phyloP scores from a whole-genome alignment of 2,329 filamentous ascomycete species.

The Aspergillus sp. region DNA sequence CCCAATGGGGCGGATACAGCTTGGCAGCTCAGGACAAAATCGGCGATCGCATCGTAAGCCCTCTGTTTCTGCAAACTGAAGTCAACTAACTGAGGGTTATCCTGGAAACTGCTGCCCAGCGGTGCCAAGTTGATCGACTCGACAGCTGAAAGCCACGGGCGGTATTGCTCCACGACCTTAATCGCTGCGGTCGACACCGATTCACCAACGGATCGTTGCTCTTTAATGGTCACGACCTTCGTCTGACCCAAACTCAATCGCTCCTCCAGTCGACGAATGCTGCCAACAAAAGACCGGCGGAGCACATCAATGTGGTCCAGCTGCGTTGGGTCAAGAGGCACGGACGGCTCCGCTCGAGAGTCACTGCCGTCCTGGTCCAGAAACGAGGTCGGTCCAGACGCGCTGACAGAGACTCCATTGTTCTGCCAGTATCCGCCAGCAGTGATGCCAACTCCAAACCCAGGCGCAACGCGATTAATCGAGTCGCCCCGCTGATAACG shows the following conservation, averaged over 20 bases:
- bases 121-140: conserved; percentile 86
- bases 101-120: conserved; percentile 69
- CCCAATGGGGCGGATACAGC: conserved; percentile 82
- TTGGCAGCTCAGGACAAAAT: conserved; percentile 80
- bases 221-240: conserved; percentile 69
- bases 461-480: conserved; percentile 84
- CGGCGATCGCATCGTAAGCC: conserved; percentile 85
- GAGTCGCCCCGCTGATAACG: conserved; percentile 87
- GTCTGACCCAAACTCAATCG: conserved; percentile 70
- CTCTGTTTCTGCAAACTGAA: conserved; percentile 88
- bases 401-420: conserved; percentile 54
- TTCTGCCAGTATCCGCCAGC: conserved; percentile 80
- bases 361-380: conserved; percentile 84
- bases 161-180: conserved; percentile 79
- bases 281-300: conserved; percentile 74
- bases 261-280: conserved; percentile 80
- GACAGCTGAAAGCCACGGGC: conserved; percentile 78
- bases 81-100: conserved; percentile 75
- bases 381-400: conserved; percentile 59
- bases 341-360: conserved; percentile 59
- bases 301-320: conserved; percentile 79
- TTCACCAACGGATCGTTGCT: conserved; percentile 73
- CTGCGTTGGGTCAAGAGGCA: conserved; percentile 64
- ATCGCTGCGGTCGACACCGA: conserved; percentile 69
- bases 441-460: conserved; percentile 80